Evolutionary conservation across 345 rosid genomes (phyloP), one percentile per base, ranked within the genome.

Genomic region (Gossypium herbaceum): DNA sequence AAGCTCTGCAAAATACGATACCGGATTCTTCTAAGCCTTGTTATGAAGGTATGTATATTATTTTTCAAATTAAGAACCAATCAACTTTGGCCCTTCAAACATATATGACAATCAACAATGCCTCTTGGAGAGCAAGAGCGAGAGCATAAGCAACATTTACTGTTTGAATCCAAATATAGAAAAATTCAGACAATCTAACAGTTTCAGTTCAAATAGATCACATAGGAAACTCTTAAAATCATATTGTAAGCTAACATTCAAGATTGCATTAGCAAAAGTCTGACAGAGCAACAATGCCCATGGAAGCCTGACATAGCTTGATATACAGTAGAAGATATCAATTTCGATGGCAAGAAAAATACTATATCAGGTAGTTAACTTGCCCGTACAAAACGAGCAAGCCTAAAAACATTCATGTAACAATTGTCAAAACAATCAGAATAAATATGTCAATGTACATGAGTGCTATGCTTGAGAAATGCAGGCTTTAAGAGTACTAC

Each of bases 1-100:
- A 95, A 95, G 85, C 88, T 93, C 99, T 95, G 96, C 71, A 84
- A 73, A 52, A 48, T 24, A 68, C 43, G 15, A 24, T 2, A 3
- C 13, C 4, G 12, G 3, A 25, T 48, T 24, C 72, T 68, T 45
- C 71, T 67, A 34, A 67, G 71, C 39, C 55, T 45, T 13, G 0
- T 20, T 47, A 20, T 45, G n/a, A 22, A 34, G 7, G 41, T 17
- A 17, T 4, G 9, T 9, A 54, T 7, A 1, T 54, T 45, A 4
- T 7, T 45, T 5, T 45, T 45, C 4, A 0, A 13, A 67, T 0
- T 12, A 47, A 67, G 2, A n/a, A 34, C 41, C 41, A 34, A 34
- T 5, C 41, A 34, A 5, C 41, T 22, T 47, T 66, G 55, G 39
- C 34, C 54, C 47, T 66, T 52, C 44, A 51, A 43, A n/a, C 24